phyloP scores from a whole-genome alignment of 371 early-diverging fungal species.

The Mortierella sp. region DNA sequence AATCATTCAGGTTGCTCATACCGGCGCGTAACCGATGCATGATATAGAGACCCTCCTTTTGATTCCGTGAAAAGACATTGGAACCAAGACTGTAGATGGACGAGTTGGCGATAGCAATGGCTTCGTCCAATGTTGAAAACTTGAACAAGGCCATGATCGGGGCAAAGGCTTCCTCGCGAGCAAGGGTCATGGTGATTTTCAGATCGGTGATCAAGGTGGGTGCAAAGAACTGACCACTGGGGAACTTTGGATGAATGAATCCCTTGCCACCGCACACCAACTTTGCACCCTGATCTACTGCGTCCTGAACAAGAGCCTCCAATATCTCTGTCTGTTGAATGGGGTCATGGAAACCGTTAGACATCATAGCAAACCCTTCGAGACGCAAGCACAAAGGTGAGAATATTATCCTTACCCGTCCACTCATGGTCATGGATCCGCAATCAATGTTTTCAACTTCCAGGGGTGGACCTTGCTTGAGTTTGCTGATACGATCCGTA shows the following conservation, averaged over 20 bases:
- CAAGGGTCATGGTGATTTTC: slow-evolving; percentile 77
- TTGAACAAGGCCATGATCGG: slow-evolving; percentile 87
- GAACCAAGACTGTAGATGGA: slow-evolving; percentile 84
- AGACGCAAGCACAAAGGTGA: background rate
- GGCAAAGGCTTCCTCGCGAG: slow-evolving; percentile 83
- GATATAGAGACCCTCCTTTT: slow-evolving; percentile 69
- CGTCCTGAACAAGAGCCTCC: slow-evolving; percentile 61
- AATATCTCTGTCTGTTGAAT: slow-evolving; percentile 16
- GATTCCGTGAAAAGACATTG: slow-evolving; percentile 81
- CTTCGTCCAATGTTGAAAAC: slow-evolving; percentile 77
- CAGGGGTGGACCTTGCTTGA: slow-evolving; percentile 78
- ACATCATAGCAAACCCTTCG: too few species aligned
- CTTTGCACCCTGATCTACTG: slow-evolving; percentile 81
- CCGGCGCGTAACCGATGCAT: slow-evolving; percentile 75
- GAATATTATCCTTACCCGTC: slow-evolving; percentile 55
- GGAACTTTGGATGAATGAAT: slow-evolving; percentile 72
- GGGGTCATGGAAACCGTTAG: too few species aligned
- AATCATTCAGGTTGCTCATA: slow-evolving; percentile 90
- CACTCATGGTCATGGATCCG: slow-evolving; percentile 82
- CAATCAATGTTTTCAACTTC: slow-evolving; percentile 78
- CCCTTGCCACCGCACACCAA: slow-evolving; percentile 76
- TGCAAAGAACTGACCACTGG: slow-evolving; percentile 80
- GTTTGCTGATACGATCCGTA: slow-evolving; percentile 60
- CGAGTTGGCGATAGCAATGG: slow-evolving; percentile 76
- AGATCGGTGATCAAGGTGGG: slow-evolving; percentile 86